Conservation (phyloP, 108 stramenopile species). For the Cyclotella atomus region DNA sequence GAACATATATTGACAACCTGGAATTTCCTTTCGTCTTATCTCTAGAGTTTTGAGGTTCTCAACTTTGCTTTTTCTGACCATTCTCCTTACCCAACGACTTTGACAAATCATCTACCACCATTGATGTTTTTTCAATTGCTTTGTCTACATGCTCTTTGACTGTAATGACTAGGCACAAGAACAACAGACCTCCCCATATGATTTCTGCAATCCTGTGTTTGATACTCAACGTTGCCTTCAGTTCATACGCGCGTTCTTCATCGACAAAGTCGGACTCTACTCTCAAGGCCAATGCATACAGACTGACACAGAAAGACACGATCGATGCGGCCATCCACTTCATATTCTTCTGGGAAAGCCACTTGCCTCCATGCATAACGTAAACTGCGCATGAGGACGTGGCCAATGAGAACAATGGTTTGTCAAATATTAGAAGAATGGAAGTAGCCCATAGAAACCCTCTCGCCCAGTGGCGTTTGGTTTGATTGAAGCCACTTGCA, state of each 20-base stretch:
- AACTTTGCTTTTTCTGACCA: constrained; percentile 3
- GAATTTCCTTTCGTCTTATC: not conserved
- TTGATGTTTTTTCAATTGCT: not conserved
- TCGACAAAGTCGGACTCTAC: constrained; percentile 8
- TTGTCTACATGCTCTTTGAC: constrained; percentile 1
- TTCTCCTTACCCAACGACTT: not conserved
- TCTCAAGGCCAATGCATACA: not conserved
- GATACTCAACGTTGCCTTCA: constrained; percentile 7
- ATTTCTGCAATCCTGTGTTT: constrained; percentile 10
- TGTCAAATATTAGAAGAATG: constrained; percentile 2
- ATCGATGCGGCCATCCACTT: constrained; percentile 18
- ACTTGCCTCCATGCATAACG: constrained; percentile 20
- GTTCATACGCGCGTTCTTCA: constrained; percentile 16
- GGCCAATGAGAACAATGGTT: not conserved
- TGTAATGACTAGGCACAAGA: constrained; percentile 7
- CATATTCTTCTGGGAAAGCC: constrained; percentile 22
- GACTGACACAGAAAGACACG: constrained; percentile 12
- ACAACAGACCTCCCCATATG: constrained; percentile 12
- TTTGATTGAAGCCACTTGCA: constrained; percentile 9
- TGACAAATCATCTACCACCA: not conserved
- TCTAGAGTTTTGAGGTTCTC: not conserved
- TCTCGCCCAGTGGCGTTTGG: constrained; percentile 12
- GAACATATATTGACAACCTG: no score
- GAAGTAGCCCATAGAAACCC: constrained; percentile 10
- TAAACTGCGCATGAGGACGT: constrained; percentile 12